phyloP scores from a whole-genome alignment of 208 protist genomes.

The Crithidia fasciculata region DNA sequence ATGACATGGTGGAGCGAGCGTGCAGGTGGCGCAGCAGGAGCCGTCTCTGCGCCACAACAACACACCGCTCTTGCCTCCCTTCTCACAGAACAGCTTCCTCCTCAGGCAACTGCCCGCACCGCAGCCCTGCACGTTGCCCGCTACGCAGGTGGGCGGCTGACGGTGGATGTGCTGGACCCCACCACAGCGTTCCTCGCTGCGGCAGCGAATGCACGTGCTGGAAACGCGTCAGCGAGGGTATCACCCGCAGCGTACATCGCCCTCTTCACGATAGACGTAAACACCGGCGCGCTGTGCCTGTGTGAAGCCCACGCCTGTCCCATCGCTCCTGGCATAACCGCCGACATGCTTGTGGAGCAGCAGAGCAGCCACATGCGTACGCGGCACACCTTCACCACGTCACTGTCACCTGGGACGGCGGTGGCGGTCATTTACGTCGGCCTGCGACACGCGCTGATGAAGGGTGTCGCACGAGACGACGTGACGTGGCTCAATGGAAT shows the following conservation, averaged over 20 bases:
- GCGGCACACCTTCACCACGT: constrained; percentile 6
- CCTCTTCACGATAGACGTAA: constrained; percentile 7
- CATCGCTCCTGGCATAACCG: background rate
- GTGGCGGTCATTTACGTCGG: constrained; percentile 26
- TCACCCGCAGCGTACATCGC: constrained; percentile 8
- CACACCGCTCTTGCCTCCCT: constrained; percentile 2
- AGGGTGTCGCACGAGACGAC: constrained; percentile 1
- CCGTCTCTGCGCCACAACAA: too few relatives aligned
- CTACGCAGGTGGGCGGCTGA: constrained; percentile 11
- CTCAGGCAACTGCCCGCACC: background rate
- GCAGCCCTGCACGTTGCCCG: background rate
- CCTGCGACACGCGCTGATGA: background rate
- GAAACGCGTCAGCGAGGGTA: background rate
- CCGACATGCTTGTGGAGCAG: background rate
- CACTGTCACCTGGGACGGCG: background rate
- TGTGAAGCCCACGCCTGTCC: constrained; percentile 7
- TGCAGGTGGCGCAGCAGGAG: background rate
- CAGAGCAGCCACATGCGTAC: background rate
- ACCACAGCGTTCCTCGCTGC: background rate
- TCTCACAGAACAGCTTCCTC: constrained; percentile 8
- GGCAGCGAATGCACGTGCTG: background rate
- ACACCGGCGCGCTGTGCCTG: constrained; percentile 7
- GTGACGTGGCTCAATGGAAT: constrained; percentile 24
- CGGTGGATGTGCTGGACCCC: constrained; percentile 17
- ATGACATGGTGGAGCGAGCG: constrained; percentile 8